Base-by-base conservation (phyloP, 2,329 filamentous ascomycete genomes). In the Daldinia sp. region DNA sequence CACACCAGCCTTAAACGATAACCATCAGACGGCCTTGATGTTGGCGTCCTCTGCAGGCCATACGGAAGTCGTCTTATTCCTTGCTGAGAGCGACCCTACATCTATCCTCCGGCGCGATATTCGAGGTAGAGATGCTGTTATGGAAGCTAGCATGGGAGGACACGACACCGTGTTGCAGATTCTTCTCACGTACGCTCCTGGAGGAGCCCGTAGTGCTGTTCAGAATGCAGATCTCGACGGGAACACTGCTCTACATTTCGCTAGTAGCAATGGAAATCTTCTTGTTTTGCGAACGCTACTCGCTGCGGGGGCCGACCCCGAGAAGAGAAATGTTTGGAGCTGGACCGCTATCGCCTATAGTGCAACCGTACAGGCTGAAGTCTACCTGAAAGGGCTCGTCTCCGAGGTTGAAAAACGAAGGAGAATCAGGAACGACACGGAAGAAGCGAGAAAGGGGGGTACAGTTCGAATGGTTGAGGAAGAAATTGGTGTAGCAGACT, bases 161-260 rank as follows among this genome's bases (percentile, higher is more conserved):
- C 85, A 89, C 73, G 87, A 90, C 67, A 89, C 87, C 0, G 82
- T 84, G 4, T 75, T 90, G n/a, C 87, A 89, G 74, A 82, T 90
- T 55, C 79, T 90, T 27, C 77, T 90, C 52, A 89, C 87, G 0
- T 88, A 84, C 69, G 83, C 81, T 1, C 85, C 86, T 6, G 78
- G 78, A n/a, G 85, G 85, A 11, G 79, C 84, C 0, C 75, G 76
- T 19, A 79, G 79, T 0, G 83, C 85, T 2, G 82, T 91, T 5
- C 81, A 81, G 45, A 80, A 83, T 27, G 80, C 82, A 3, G 93
- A 96, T 72, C 72, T 82, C 1, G 85, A 90, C 60, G 93, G 93
- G n/a, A 95, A 96, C 74, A 96, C 92, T 2, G 91, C 92, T 0
- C 81, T 96, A 41, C 93, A 96, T 77, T 93, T 95, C 78, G 93